phyloP scores from a whole-genome alignment of 805 yeast species.

The Candida ficus region DNA sequence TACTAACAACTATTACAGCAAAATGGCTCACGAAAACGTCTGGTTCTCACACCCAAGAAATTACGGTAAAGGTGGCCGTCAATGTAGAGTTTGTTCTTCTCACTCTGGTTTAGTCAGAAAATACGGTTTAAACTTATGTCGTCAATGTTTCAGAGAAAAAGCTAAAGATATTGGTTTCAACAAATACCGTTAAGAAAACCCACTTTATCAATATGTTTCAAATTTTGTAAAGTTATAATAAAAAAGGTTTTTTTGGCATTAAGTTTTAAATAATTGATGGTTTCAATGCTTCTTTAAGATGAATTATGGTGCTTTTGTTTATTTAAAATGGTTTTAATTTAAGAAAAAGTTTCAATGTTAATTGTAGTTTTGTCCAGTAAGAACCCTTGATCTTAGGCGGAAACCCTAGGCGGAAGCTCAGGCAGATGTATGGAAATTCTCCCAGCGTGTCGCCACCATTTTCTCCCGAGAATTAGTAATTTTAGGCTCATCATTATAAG shows the following conservation, averaged over 20 bases:
- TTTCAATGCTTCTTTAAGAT: constrained; percentile 2
- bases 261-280: constrained; percentile 5
- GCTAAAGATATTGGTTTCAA: constrained; percentile 98
- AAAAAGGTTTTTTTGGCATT: constrained; percentile 7
- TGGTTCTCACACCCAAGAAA: constrained; percentile 99
- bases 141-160: constrained; percentile 99
- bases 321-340: constrained; percentile 10
- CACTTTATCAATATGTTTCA: constrained; percentile 5
- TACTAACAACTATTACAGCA: constrained; percentile 37
- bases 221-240: constrained; percentile 5
- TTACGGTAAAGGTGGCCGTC: constrained; percentile 99
- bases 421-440: not conserved
- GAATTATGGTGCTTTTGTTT: constrained; percentile 17
- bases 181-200: constrained; percentile 82
- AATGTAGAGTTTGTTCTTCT: constrained; percentile 98
- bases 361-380: not conserved
- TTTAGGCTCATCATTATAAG: too few relatives aligned
- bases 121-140: constrained; percentile 99
- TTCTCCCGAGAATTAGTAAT: too few relatives aligned
- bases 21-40: constrained; percentile 99
- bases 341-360: constrained; percentile 11
- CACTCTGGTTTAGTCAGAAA: constrained; percentile 99
- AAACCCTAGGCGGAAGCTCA: not conserved
- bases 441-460: constrained; percentile 1
- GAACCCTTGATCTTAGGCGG: too few relatives aligned